Percentiles rank a stretch among this genome's conserved stretches.
These are phyloP conservation scores for Tagetes patula DNA, from an alignment of 129 eudicot species.

Conservation along the genomic window DNA sequence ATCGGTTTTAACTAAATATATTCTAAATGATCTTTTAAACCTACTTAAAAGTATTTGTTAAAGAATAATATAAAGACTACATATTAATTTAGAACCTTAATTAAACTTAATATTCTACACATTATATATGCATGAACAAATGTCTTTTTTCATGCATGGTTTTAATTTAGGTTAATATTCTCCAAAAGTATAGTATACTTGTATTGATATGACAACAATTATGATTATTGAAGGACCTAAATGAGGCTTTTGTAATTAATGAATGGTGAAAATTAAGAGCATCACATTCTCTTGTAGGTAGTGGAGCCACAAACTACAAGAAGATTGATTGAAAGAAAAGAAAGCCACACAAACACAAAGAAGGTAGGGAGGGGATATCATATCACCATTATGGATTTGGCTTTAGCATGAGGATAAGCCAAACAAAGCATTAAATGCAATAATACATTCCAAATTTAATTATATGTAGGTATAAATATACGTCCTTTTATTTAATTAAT, in stretches of 20 bases:
- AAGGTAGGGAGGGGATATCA: conserved; percentile 25
- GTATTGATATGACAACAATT: conserved; percentile 12
- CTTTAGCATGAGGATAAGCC: conserved; percentile 27
- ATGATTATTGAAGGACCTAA: conserved; percentile 16
- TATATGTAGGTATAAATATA: neutral
- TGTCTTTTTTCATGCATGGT: neutral
- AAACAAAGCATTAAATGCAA: conserved; percentile 36
- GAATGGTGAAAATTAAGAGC: conserved; percentile 32
- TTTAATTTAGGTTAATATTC: neutral
- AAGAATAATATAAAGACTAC: too few relatives aligned
- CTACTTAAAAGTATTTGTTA: too few relatives aligned
- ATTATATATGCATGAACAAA: neutral
- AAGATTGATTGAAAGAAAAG: conserved; percentile 35
- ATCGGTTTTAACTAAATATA: too few relatives aligned
- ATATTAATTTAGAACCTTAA: too few relatives aligned
- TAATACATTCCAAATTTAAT: neutral
- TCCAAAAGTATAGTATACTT: conserved; percentile 2
- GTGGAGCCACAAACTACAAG: conserved; percentile 38
- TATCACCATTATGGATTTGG: conserved; percentile 25
- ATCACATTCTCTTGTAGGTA: conserved; percentile 25
- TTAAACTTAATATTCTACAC: too few relatives aligned
- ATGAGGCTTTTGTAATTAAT: conserved; percentile 11
- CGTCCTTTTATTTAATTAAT: neutral
- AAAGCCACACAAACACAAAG: conserved; percentile 34
- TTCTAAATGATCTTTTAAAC: too few relatives aligned